A percentile compares a stretch with the other conserved stretches of the same genome.
These are phyloP conservation scores for Cutaneotrichosporon cavernicola DNA, from an alignment of 1,284 basidiomycete genomes.

Conservation along the genomic window DNA sequence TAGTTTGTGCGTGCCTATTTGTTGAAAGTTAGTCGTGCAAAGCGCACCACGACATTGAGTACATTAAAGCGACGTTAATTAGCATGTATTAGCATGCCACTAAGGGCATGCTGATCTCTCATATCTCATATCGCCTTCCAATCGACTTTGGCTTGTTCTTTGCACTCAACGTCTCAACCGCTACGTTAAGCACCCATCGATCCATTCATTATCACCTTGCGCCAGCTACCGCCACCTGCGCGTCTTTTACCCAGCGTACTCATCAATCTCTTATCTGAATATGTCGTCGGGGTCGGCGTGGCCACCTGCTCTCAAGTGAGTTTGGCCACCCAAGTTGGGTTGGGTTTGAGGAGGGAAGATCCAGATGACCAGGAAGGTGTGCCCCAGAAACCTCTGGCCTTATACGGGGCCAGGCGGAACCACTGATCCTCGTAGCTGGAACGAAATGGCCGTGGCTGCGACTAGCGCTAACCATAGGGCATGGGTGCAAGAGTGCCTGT, in stretches of 20 bases:
- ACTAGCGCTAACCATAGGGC: conserved; percentile 31
- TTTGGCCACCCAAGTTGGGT: background rate
- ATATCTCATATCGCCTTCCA: too few species aligned
- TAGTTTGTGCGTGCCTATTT: too few species aligned
- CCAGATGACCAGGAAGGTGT: background rate
- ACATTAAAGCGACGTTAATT: too few species aligned
- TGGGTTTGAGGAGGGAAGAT: background rate
- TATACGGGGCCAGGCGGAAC: background rate
- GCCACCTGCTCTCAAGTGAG: conserved; percentile 26
- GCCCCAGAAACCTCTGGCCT: background rate
- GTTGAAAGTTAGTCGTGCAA: too few species aligned
- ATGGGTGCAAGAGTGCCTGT: conserved; percentile 51
- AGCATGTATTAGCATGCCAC: too few species aligned
- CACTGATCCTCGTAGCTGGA: background rate
- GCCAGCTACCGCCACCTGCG: background rate
- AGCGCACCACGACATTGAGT: too few species aligned
- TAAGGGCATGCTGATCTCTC: too few species aligned
- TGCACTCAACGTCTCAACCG: background rate
- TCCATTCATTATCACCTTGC: background rate
- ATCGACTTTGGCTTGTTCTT: background rate
- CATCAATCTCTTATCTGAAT: background rate
- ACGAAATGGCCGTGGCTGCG: background rate
- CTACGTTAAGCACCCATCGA: background rate
- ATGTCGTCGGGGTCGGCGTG: conserved; percentile 16
- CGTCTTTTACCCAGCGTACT: background rate